Percentiles rank a stretch among this genome's conserved stretches.
phyloP scores from a whole-genome alignment of 148 eudicot species.

The Salicornia ramosissima region DNA sequence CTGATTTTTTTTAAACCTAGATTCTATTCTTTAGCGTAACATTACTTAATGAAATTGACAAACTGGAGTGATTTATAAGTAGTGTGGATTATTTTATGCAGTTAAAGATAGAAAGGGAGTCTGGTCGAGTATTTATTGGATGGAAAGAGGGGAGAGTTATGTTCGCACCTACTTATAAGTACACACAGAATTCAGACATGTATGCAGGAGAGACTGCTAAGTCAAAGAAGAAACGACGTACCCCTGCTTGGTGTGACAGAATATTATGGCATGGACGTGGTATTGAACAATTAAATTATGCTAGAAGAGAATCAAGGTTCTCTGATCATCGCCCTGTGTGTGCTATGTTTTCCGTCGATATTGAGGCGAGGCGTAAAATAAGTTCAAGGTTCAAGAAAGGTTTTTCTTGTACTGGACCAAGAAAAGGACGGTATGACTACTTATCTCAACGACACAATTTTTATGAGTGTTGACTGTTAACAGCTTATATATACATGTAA shows the following conservation, averaged over 20 bases:
- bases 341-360: constrained; percentile 53
- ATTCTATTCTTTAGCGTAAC: too few relatives aligned
- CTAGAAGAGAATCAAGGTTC: constrained; percentile 67
- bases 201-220: constrained; percentile 70
- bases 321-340: constrained; percentile 86
- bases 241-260: constrained; percentile 94
- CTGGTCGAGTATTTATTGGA: constrained; percentile 65
- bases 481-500: not conserved
- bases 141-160: constrained; percentile 64
- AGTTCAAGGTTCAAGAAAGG: constrained; percentile 50
- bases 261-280: constrained; percentile 76
- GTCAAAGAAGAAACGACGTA: constrained; percentile 73
- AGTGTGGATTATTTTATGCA: constrained; percentile 17
- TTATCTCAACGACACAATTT: constrained; percentile 47
- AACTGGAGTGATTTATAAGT: too few relatives aligned
- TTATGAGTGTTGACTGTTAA: constrained; percentile 31
- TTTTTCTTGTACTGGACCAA: constrained; percentile 38
- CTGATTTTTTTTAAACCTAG: too few relatives aligned
- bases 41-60: too few relatives aligned
- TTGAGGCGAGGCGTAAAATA: constrained; percentile 37
- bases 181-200: constrained; percentile 69
- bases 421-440: constrained; percentile 30
- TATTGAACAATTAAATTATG: constrained; percentile 56
- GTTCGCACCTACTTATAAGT: constrained; percentile 86
- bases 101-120: constrained; percentile 54